Base-by-base conservation (phyloP, 2,329 filamentous ascomycete genomes). In the Zarea fungicola region DNA sequence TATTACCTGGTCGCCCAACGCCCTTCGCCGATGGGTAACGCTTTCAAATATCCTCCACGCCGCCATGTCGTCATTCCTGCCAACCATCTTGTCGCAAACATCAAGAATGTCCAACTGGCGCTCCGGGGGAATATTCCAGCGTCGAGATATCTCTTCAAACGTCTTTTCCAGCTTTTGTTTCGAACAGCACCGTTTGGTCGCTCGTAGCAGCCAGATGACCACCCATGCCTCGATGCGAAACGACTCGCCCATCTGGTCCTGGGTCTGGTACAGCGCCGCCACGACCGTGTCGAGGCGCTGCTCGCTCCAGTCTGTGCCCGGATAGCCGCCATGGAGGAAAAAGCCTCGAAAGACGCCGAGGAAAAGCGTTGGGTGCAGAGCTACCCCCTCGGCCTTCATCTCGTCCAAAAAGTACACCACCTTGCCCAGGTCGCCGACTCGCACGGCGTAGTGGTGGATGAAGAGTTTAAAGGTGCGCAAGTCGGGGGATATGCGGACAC, bases 301-400 rank as follows among this genome's bases (percentile, higher is more conserved):
- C 25, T 73, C 70, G 23, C 81, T 89, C 92, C 93, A 99, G 11
- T 80, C 75, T 0, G 83, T 83, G 54, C 83, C 66, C 1, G 54
- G 72, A 21, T 72, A 62, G 22, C 81, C 83, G 10, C 91, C 92
- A 60, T 96, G 84, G 3, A 71, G 65, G 26, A 77, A 75, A 61
- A 97, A 99, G 0, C 87, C 90, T 58, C 89, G 85, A 68, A 97
- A 87, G 4, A 97, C 72, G 7, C 85, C 77, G 31, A 93, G 73
- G 60, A 92, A 96, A 21, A 95, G 78, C 50, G 85, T 78, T 6
- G 85, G 86, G 52, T 92, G 82, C 14, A 92, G 70, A 0, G 82
- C 79, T 4, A 95, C 73, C 3, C 76, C 69, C 55, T 83, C 83
- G 31, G 71, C 68, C 49, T 79, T 80, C 89, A 96, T 96, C 63